Conservation (phyloP, 1,139 yeast species). For the Saccharomyces hybrid region DNA sequence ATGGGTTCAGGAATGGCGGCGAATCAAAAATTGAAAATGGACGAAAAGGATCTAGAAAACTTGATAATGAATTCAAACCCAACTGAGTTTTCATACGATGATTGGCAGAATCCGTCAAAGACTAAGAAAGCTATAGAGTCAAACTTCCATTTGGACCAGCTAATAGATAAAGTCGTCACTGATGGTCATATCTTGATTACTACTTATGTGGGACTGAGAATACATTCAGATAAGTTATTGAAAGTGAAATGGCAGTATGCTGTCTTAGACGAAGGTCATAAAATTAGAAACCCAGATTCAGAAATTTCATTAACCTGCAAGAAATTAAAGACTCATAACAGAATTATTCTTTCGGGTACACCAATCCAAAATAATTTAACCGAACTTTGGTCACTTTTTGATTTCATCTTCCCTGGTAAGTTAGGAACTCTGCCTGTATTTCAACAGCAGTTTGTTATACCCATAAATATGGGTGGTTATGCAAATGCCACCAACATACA, state of each 20-base stretch:
- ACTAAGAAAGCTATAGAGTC: constrained; percentile 24
- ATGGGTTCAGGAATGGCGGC: constrained; percentile 81
- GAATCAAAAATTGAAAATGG: constrained; percentile 31
- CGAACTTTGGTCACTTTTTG: constrained; percentile 92
- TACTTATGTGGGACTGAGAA: constrained; percentile 82
- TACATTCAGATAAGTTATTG: constrained; percentile 63
- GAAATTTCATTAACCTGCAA: constrained; percentile 82
- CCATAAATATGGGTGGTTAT: constrained; percentile 95
- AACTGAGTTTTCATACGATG: constrained; percentile 37
- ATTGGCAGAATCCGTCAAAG: constrained; percentile 23
- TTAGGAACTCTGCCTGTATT: constrained; percentile 92
- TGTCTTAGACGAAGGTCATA: constrained; percentile 92
- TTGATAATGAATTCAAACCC: constrained; percentile 40
- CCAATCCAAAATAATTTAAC: constrained; percentile 90
- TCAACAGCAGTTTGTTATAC: constrained; percentile 83
- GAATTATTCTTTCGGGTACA: constrained; percentile 87
- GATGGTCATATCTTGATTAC: constrained; percentile 82
- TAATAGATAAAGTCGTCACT: constrained; percentile 30
- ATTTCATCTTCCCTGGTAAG: constrained; percentile 89
- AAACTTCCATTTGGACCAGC: constrained; percentile 23
- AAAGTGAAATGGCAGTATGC: constrained; percentile 82
- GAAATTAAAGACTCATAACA: constrained; percentile 67
- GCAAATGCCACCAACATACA: constrained; percentile 95
- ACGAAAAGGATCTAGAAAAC: constrained; percentile 38
- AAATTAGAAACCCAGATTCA: constrained; percentile 88